Base-by-base conservation (phyloP, 345 rosid species). In the Psidium guajava region DNA sequence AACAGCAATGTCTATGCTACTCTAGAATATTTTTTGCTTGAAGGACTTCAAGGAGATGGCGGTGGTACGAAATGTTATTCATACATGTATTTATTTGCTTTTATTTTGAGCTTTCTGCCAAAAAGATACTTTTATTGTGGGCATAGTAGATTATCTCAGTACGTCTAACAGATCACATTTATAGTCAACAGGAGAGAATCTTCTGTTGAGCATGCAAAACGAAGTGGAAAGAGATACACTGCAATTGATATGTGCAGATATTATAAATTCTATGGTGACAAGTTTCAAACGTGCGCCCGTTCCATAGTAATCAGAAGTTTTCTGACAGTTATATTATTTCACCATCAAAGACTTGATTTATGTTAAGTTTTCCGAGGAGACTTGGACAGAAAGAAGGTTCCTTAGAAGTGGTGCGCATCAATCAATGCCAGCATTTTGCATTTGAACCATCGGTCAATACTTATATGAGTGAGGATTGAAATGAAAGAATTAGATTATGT, bases 1-100 rank as follows among this genome's bases (percentile, higher is more conserved):
- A 89, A 90, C 14, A 85, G 81, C 49, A 93, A 92, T 84, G 74
- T 93, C 47, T 93, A 91, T 73, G 96, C 94, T 42, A 95, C 93
- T 40, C 22, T 95, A 81, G 97, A 95, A 84, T 89, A 92, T 89
- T 92, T 95, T 83, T 27, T 93, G 83, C 87, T 95, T 85, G 97
- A 91, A 91, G 97, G 98, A 56, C 85, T 93, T 64, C 91, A 86
- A 82, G 97, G 92, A 75, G 98, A 95, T 85, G 89, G 92, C 57
- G 94, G 97, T 81, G 97, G 98, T 95, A 87, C 86, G 92, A 82
- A 75, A 59, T 82, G 55, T 83, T 73, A 49, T 52, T 25, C 80
- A 42, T 5, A 54, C 53, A 47, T 59, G 86, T 6, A 82, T 36
- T 82, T 36, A 28, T 12, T 82, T 25, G 57, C 57, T 82, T 51